phyloP scores from a whole-genome alignment of 179 eudicot genomes.

The Dionaea muscipula region DNA sequence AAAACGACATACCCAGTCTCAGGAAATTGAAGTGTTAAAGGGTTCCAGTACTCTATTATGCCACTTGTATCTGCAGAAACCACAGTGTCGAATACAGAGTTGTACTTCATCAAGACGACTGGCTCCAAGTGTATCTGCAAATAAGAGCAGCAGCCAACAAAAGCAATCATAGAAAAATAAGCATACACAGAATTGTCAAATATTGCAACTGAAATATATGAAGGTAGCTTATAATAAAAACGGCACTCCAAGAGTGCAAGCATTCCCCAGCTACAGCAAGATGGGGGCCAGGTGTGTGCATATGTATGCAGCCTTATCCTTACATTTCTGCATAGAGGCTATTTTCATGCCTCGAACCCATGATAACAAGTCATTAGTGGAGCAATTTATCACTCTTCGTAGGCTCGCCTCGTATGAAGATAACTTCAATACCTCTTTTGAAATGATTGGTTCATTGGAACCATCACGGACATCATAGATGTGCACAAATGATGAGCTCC shows the following conservation, averaged over 20 bases:
- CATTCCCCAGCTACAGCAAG: too few species aligned
- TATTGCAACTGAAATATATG: too few species aligned
- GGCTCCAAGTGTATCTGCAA: conserved; percentile 70
- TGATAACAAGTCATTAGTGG: too few species aligned
- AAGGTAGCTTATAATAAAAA: too few species aligned
- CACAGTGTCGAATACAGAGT: conserved; percentile 54
- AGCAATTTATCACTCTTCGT: too few species aligned
- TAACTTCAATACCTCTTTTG: conserved; percentile 51
- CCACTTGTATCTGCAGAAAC: conserved; percentile 83
- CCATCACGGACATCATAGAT: conserved; percentile 83
- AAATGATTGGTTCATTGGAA: conserved; percentile 63
- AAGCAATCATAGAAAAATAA: neutral
- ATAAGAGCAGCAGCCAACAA: conserved; percentile 2
- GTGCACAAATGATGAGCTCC: conserved; percentile 65
- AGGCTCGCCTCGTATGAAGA: too few species aligned
- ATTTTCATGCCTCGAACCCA: too few species aligned
- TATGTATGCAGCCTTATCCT: too few species aligned
- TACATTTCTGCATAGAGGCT: too few species aligned
- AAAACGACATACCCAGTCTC: conserved; percentile 48
- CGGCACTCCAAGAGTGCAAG: too few species aligned
- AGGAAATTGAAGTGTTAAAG: conserved; percentile 66
- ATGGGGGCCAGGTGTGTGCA: too few species aligned
- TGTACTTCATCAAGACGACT: conserved; percentile 75
- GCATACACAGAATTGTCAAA: neutral
- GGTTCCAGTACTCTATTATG: conserved; percentile 83